Conservation (phyloP, 176 grass and related monocot genomes). For the Puccinellia tenuiflora region DNA sequence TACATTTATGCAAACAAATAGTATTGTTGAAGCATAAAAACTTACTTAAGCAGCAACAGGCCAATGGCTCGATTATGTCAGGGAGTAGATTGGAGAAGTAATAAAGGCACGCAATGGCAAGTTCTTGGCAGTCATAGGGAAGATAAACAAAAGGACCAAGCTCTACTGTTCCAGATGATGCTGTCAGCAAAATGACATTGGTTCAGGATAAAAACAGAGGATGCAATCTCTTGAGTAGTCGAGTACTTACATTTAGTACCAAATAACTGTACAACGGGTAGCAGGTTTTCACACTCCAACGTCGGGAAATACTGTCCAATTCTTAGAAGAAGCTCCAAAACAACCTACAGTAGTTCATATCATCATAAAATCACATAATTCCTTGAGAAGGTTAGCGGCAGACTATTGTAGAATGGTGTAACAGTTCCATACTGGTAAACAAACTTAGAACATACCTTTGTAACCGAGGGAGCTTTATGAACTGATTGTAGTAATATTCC, state of each 20-base stretch:
- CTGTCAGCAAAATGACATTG: constrained; percentile 31
- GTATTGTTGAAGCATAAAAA: constrained; percentile 7
- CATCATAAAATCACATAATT: constrained; percentile 7
- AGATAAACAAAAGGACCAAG: constrained; percentile 65
- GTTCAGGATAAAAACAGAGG: background rate
- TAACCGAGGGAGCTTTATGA: constrained; percentile 49
- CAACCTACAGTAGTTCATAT: constrained; percentile 47
- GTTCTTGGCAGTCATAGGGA: constrained; percentile 59
- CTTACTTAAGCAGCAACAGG: constrained; percentile 86
- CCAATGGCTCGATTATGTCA: constrained; percentile 57
- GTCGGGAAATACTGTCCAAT: constrained; percentile 51
- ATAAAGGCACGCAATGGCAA: constrained; percentile 78
- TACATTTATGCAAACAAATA: background rate
- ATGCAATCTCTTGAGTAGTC: background rate
- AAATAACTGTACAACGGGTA: constrained; percentile 56
- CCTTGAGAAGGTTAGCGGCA: constrained; percentile 15
- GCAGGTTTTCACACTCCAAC: constrained; percentile 41
- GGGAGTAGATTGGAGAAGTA: constrained; percentile 71
- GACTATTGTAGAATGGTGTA: background rate
- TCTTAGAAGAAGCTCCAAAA: constrained; percentile 64
- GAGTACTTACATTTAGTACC: constrained; percentile 50
- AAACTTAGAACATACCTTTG: constrained; percentile 45
- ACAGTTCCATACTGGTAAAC: background rate
- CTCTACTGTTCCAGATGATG: constrained; percentile 42
- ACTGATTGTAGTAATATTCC: constrained; percentile 48